Base-by-base conservation (phyloP, 305 asterid species). In the Ilex paraguariensis region DNA sequence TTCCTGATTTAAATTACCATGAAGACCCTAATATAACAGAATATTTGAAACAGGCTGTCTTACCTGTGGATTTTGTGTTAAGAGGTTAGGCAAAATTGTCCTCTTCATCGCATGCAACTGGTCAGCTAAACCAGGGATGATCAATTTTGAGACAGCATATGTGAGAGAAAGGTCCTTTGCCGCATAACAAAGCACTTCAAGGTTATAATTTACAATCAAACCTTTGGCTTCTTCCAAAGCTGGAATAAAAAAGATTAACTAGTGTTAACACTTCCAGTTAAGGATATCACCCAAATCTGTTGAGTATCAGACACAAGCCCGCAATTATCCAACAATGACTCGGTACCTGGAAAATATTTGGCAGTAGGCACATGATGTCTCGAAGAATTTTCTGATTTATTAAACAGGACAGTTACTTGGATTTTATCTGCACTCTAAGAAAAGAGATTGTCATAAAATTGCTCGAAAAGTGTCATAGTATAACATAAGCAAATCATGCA, bases 291-390 rank as follows among this genome's bases (percentile, higher is more conserved):
- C 28, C 28, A 21, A 21, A 21, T 21, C 28, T 21, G 28, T 21
- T 21, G 28, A 21, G 28, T 21, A 21, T 36, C 31, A 61, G 53
- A 39, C 21, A 59, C 70, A 15, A 42, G 56, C 49, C 50, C 6
- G 11, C 56, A 14, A 14, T 52, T 52, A 3, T 7, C 13, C 13
- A 16, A 14, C 5, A 52, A 52, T 14, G 15, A 42, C 54, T 51
- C 53, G 61, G 63, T 77, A 89, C 98, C 98, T 75, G 97, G 97
- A 84, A 75, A 83, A 73, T 81, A 92, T 73, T 89, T 88, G n/a
- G 96, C 86, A 75, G 75, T 45, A 44, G 97, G 93, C 16, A 90
- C 89, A 65, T 72, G 77, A 76, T 93, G 95, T 69, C 77, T 69
- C 14, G 10, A 50, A 74, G 83, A 56, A 76, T 79, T 81, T 76